These are phyloP conservation scores for Phytophthora tentaculata DNA, from an alignment of 352 stramenopile species.

Conservation along the genomic window DNA sequence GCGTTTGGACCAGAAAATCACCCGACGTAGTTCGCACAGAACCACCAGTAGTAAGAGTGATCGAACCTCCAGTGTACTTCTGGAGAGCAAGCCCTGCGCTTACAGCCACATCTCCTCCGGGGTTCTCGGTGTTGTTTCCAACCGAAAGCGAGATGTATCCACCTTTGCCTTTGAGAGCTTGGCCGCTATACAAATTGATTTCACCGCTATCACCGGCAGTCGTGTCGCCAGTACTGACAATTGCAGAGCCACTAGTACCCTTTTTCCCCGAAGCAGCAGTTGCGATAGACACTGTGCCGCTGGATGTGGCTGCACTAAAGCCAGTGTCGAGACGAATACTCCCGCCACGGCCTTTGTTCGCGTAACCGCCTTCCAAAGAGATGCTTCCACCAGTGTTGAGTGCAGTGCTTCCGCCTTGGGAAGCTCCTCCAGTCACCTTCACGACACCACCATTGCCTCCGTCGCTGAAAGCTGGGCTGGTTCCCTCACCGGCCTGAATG, in stretches of 20 bases:
- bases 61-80: constrained; percentile 56
- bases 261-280: constrained; percentile 66
- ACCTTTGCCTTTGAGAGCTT: constrained; percentile 57
- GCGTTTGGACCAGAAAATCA: constrained; percentile 62
- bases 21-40: constrained; percentile 67
- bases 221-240: constrained; percentile 63
- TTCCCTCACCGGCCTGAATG: constrained; percentile 68
- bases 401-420: constrained; percentile 64
- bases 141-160: constrained; percentile 65
- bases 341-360: constrained; percentile 59
- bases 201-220: constrained; percentile 69
- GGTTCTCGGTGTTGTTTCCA: constrained; percentile 55
- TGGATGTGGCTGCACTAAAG: constrained; percentile 60
- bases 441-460: constrained; percentile 90
- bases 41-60: constrained; percentile 62
- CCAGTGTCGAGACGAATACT: constrained; percentile 56
- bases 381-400: constrained; percentile 78
- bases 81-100: constrained; percentile 74
- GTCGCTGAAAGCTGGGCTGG: constrained; percentile 65
- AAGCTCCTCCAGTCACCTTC: constrained; percentile 80
- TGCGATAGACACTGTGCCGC: constrained; percentile 54
- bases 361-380: constrained; percentile 74
- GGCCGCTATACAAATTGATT: constrained; percentile 60
- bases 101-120: constrained; percentile 65
- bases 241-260: constrained; percentile 56